Evolutionary conservation across 495 filamentous ascomycete genomes (phyloP), one percentile per base, ranked within the genome.

Genomic region (Letharia columbiana): DNA sequence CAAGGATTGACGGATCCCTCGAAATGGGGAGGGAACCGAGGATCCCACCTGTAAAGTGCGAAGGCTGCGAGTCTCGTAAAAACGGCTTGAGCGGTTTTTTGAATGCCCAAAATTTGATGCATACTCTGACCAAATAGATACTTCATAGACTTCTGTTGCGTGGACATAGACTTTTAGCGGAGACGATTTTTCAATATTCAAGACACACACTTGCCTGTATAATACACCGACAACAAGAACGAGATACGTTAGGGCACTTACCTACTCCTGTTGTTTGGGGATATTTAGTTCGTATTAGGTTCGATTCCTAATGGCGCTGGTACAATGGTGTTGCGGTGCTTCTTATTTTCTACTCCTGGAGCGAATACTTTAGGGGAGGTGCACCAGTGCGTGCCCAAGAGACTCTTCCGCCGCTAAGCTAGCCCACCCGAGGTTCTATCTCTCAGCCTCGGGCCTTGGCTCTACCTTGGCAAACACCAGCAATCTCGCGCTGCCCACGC

Each of bases 1-100:
- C 76, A 63, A n/a, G 64, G 59, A 2, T 58, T 72, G 23, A 63
- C 66, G n/a, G 61, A 66, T 31, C 23, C 56, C 9, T 39, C 61
- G 11, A 59, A 61, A 17, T 47, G 28, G 31, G 54, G 54, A 35
- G 68, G 11, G 2, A 40, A 20, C 6, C 37, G 41, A n/a, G 62
- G 50, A 28, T 60, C 66, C 13, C 66, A 70, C 28, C 42, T 70
- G 13, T 70, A 45, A 59, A 15, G 7, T 18, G 23, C 28, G 50
- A 17, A 33, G 28, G 23, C 12, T 17, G 4, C 15, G 23, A 15
- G 50, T 54, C 50, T 31, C 1, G 23, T 52, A 52, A 7, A 54
- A 28, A 15, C 6, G 50, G 10, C 49, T 50, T 23, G n/a, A 28
- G 28, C 3, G 5, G 15, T 54, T 17, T 54, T 15, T 0, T 33